Base-by-base conservation (phyloP, 441 rosid species). In the Gossypium davidsonii region DNA sequence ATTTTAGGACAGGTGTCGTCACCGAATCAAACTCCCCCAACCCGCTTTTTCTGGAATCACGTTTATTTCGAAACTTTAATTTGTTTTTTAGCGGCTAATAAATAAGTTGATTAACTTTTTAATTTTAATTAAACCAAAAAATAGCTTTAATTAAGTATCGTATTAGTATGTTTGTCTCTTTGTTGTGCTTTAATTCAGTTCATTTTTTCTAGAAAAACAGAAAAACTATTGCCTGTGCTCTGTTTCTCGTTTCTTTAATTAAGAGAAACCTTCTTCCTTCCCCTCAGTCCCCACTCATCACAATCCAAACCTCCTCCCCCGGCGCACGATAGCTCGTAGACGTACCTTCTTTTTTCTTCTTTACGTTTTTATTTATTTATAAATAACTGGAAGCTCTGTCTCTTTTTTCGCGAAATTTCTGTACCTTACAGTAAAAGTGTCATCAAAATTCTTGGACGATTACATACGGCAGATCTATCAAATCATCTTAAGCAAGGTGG, bases 401-500 rank as follows among this genome's bases (percentile, higher is more conserved):
- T 21, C 23, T 1, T 46, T 15, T 39, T 2, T 66, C 25, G 44
- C 15, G 15, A 67, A 49, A 9, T 67, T 49, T 67, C 44, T 58
- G 34, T 8, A 26, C 59, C 15, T 49, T 26, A n/a, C 56, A n/a
- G n/a, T 25, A 28, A 26, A 49, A 26, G 59, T 9, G 59, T 26
- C 71, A 49, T 6, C 42, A 15, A 15, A 49, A 4, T 26, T 67
- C 26, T 67, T n/a, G 9, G 71, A 55, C 15, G 58, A 8, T 67
- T 66, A n/a, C 59, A 6, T 11, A 26, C 59, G 46, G 25, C 25
- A 67, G 71, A 67, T 67, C 46, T 49, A 67, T 25, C 59, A 15
- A 15, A 26, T 49, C 44, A n/a, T 49, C 59, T 26, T 67, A 49
- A 67, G 59, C 15, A 9, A 67, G 59, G 71, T 67, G 71, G 37